phyloP scores from a whole-genome alignment of 2,329 filamentous ascomycete genomes.

The Fusarium sp. region DNA sequence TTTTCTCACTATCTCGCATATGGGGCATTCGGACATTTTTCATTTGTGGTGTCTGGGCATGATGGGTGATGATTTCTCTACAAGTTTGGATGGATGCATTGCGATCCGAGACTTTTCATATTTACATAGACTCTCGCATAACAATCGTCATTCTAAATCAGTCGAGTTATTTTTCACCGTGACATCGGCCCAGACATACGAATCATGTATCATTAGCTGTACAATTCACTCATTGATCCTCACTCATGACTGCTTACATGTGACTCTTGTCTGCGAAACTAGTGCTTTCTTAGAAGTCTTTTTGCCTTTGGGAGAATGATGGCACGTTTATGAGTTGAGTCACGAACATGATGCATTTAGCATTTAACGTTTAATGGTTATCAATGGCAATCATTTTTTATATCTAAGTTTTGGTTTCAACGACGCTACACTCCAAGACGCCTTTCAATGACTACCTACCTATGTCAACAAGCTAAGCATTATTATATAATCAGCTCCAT shows the following conservation, averaged over 20 bases:
- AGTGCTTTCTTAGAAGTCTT: not conserved
- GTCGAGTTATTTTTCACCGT: constrained; percentile 35
- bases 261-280: not conserved
- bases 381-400: too few relatives aligned
- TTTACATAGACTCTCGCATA: constrained; percentile 53
- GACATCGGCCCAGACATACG: constrained; percentile 28
- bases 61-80: constrained; percentile 45
- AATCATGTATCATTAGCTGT: constrained; percentile 46
- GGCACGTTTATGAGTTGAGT: not conserved
- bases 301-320: not conserved
- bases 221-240: constrained; percentile 36
- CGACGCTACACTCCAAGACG: not conserved
- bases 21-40: constrained; percentile 44
- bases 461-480: not conserved
- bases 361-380: not conserved
- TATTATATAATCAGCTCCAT: not conserved
- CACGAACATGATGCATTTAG: not conserved
- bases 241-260: not conserved
- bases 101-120: constrained; percentile 47
- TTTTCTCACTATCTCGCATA: constrained; percentile 25
- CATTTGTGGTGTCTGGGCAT: constrained; percentile 50
- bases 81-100: constrained; percentile 43
- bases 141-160: constrained; percentile 48
- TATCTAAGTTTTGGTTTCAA: not conserved
- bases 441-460: too few relatives aligned